These are phyloP conservation scores for Geotrichum reessii DNA, from an alignment of 1,139 yeast species.

Conservation along the genomic window DNA sequence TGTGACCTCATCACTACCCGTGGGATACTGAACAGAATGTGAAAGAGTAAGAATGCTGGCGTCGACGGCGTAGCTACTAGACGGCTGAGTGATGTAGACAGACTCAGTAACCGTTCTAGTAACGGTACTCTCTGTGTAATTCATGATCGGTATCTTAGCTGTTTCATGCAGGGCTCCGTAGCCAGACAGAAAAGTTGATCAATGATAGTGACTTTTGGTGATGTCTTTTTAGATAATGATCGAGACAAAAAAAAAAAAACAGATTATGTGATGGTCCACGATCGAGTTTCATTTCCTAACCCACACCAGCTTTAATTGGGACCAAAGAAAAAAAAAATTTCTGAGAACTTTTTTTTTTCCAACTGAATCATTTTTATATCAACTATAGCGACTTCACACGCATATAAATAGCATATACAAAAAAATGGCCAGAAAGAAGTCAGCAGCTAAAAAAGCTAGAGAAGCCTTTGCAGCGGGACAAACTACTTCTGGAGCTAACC, in stretches of 20 bases:
- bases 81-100: background rate
- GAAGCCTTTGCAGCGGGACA: slow-evolving; percentile 37
- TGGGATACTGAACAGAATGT: background rate
- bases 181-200: background rate
- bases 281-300: background rate
- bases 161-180: background rate
- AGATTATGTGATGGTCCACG: background rate
- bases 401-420: background rate
- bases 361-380: background rate
- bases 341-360: background rate
- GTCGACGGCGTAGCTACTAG: background rate
- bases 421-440: slow-evolving; percentile 83
- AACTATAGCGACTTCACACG: background rate
- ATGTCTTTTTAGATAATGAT: background rate
- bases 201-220: background rate
- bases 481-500: slow-evolving; percentile 6
- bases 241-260: background rate
- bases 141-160: background rate
- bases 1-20: background rate
- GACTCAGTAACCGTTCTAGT: background rate
- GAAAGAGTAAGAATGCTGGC: background rate
- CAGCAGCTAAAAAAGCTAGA: slow-evolving; percentile 72
- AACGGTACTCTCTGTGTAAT: background rate
- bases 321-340: background rate
- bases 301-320: background rate